Conservation (phyloP, 1,284 basidiomycete species). For the Ceratobasidium sp. region DNA sequence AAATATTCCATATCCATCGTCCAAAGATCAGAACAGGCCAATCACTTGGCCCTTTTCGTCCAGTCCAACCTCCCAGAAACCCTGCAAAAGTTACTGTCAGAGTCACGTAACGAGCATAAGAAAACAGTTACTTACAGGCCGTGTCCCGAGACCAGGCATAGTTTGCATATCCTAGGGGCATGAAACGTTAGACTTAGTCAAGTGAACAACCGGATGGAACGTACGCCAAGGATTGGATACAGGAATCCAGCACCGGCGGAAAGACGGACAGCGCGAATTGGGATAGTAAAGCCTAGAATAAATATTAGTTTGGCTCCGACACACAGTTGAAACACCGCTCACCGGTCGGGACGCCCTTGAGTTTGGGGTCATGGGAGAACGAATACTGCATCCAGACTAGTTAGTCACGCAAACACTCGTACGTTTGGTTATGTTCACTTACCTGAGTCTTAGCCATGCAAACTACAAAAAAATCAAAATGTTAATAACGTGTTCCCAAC, state of each 20-base stretch:
- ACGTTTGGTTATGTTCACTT: neutral
- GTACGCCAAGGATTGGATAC: conserved; percentile 85
- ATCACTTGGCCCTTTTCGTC: conserved; percentile 79
- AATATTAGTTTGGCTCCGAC: neutral
- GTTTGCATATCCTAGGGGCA: conserved; percentile 83
- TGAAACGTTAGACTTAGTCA: neutral
- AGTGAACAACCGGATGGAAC: conserved; percentile 22
- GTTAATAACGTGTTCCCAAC: conserved; percentile 52
- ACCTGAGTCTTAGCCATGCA: conserved; percentile 94
- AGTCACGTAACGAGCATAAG: neutral
- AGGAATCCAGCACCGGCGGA: conserved; percentile 96
- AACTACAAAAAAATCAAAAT: conserved; percentile 64
- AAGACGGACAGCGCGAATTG: conserved; percentile 89
- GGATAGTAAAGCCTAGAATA: conserved; percentile 84
- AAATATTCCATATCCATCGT: conserved; percentile 24
- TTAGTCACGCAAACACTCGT: neutral
- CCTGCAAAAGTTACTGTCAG: conserved; percentile 55
- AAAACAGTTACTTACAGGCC: conserved; percentile 72
- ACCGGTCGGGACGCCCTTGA: conserved; percentile 88
- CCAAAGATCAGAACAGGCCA: conserved; percentile 73
- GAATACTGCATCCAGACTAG: conserved; percentile 74
- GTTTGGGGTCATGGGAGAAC: conserved; percentile 92
- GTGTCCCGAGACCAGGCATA: conserved; percentile 96
- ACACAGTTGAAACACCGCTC: conserved; percentile 47
- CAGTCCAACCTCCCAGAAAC: conserved; percentile 90